phyloP scores from a whole-genome alignment of 352 stramenopile genomes.

The Globisporangium lucens region DNA sequence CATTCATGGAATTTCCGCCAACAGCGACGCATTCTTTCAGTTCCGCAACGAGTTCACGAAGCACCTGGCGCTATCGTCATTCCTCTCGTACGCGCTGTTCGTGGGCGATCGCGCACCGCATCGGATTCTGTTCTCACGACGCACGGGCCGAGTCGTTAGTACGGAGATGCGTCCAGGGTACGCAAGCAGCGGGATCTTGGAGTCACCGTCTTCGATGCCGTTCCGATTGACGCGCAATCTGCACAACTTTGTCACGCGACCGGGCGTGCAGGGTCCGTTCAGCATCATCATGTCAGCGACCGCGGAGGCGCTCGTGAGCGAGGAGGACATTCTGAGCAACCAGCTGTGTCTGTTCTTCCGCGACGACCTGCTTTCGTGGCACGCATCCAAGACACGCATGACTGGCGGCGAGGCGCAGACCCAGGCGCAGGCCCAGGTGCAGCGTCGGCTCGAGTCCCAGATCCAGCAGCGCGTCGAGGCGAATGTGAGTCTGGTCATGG shows the following conservation, averaged over 20 bases:
- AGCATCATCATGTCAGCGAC: conserved; percentile 78
- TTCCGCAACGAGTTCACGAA: conserved; percentile 87
- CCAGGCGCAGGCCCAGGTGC: conserved; percentile 26
- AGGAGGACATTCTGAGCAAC: conserved; percentile 83
- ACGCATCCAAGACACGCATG: conserved; percentile 82
- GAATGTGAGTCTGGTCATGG: conserved; percentile 82
- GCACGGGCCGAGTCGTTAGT: conserved; percentile 78
- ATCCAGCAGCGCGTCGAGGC: conserved; percentile 84
- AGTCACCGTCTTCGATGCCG: conserved; percentile 78
- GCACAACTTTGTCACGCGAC: conserved; percentile 83
- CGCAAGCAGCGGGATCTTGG: conserved; percentile 76
- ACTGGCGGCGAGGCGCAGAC: conserved; percentile 20
- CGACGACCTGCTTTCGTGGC: conserved; percentile 86
- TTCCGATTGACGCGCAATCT: conserved; percentile 89
- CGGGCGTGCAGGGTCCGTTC: conserved; percentile 84
- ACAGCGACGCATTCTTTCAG: conserved; percentile 82
- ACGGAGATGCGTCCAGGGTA: conserved; percentile 85
- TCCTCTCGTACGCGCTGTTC: conserved; percentile 84
- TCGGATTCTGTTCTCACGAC: conserved; percentile 77
- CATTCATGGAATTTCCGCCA: conserved; percentile 65
- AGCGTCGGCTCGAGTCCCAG: conserved; percentile 70
- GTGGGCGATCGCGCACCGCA: conserved; percentile 83
- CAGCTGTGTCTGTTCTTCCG: conserved; percentile 88
- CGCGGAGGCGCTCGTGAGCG: conserved; percentile 77
- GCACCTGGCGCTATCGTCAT: conserved; percentile 80